phyloP scores from a whole-genome alignment of 2,329 filamentous ascomycete genomes.

The Aotearoamyces nothofagi region DNA sequence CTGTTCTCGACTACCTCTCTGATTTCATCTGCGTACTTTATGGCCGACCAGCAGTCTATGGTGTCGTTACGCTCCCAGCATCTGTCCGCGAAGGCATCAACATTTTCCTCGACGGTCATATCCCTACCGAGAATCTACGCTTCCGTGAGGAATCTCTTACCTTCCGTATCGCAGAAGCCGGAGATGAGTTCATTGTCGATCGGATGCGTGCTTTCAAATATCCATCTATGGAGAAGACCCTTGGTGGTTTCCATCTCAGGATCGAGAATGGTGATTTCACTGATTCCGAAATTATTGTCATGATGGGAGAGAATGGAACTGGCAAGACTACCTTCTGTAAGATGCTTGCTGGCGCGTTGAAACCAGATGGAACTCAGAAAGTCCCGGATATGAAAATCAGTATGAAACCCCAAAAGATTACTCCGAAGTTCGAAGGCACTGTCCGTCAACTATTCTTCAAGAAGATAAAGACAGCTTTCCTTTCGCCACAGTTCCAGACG shows the following conservation, averaged over 20 bases:
- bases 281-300: constrained; percentile 96
- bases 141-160: constrained; percentile 96
- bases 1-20: constrained; percentile 93
- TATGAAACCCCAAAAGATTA: constrained; percentile 99
- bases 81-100: constrained; percentile 99
- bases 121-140: constrained; percentile 93
- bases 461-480: constrained; percentile 94
- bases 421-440: constrained; percentile 92
- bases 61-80: constrained; percentile 89
- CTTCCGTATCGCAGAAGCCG: constrained; percentile 82
- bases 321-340: constrained; percentile 99
- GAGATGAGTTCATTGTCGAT: constrained; percentile 77
- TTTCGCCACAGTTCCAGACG: constrained; percentile 96
- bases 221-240: constrained; percentile 81
- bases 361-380: constrained; percentile 66
- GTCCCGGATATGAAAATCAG: constrained; percentile 93
- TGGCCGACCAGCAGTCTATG: constrained; percentile 87
- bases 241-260: constrained; percentile 73
- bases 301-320: constrained; percentile 99
- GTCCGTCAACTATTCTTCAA: constrained; percentile 99
- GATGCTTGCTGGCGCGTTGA: constrained; percentile 82
- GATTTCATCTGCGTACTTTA: constrained; percentile 98
- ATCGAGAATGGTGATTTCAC: constrained; percentile 82
- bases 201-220: constrained; percentile 77
- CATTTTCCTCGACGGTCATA: constrained; percentile 96